Evolutionary conservation across 768 basidiomycete genomes (phyloP), one percentile per base, ranked within the genome.

Genomic region (Lactifluus rugatus): DNA sequence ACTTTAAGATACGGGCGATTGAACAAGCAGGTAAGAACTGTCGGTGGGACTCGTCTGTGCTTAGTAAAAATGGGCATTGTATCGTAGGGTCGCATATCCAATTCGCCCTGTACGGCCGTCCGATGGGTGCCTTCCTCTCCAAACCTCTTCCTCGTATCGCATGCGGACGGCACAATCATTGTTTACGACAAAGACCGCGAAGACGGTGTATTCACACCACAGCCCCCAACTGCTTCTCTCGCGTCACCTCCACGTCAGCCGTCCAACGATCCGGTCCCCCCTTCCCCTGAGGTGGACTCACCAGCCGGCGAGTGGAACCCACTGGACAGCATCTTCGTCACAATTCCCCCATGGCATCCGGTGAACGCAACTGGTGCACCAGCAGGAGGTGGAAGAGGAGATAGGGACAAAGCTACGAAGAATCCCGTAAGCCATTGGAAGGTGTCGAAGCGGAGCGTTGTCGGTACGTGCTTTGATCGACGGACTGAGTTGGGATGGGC

Each of bases 381-480:
- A 10, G 19, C 62, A 58, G 49, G 67, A 3, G 61, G 69, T 23
- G 57, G 70, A 6, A 69, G 66, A 48, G 59, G 59, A 46, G 59
- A 89, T 58, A 89, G 82, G 64, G 87, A 88, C 31, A 84, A 84
- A 64, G 73, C 75, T 16, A 80, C 78, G 3, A 89, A 88, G 70
- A 95, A 95, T 65, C 93, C 92, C 2, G 87, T 94, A 10, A 91
- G 88, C 64, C 92, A 93, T 68, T 95, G 92, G 92, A 78, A 84
- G 54, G 73, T 94, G 9, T 84, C 87, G 26, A 76, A 76, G 62
- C 81, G 84, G 50, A 76, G 81, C 44, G 80, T 94, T 58, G 79
- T 88, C 5, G 89, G 91, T 87, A 66, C 64, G 80, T 69, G 47
- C 13, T 32, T 56, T 1, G 28, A 44, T 42, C 37, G 45, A 23